phyloP scores from a whole-genome alignment of 768 basidiomycete species.

The Lenzites betulinus region DNA sequence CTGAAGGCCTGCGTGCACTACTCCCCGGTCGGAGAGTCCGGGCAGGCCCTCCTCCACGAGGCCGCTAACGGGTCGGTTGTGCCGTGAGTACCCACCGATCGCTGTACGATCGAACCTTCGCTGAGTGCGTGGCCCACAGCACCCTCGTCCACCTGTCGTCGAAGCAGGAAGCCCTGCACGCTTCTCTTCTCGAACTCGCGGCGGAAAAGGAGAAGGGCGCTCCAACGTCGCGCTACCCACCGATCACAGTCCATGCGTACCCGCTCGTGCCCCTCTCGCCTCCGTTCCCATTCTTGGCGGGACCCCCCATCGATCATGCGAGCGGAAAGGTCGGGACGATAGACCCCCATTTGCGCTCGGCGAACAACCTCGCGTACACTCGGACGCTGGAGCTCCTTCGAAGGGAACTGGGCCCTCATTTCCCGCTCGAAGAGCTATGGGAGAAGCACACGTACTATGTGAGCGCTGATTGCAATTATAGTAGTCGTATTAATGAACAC shows the following conservation, averaged over 20 bases:
- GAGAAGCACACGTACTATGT: conserved; percentile 49
- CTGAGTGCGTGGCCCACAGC: conserved; percentile 23
- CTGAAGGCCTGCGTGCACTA: conserved; percentile 40
- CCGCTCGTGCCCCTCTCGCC: conserved; percentile 38
- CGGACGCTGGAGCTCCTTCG: conserved; percentile 41
- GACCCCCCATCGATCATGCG: conserved; percentile 34
- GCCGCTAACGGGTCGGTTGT: conserved; percentile 26
- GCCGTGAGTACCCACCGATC: conserved; percentile 29
- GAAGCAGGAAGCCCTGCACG: conserved; percentile 39
- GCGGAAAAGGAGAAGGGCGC: conserved; percentile 27
- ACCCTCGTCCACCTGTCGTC: conserved; percentile 39
- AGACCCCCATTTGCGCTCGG: conserved; percentile 40
- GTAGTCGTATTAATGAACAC: background rate
- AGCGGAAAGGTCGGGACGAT: conserved; percentile 25
- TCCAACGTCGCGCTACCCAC: conserved; percentile 31
- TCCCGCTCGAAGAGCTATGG: conserved; percentile 49
- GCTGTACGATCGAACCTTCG: background rate
- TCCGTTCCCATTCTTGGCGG: conserved; percentile 40
- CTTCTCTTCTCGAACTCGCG: conserved; percentile 31
- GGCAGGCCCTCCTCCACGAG: conserved; percentile 31
- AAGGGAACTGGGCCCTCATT: conserved; percentile 43
- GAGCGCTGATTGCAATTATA: background rate
- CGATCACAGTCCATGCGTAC: conserved; percentile 38
- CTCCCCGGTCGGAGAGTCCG: conserved; percentile 32
- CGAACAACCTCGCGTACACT: conserved; percentile 40